Percentiles rank a stretch among this genome's conserved stretches.
Evolutionary conservation across 768 basidiomycete species (phyloP).

Genomic region (Auriculariales sp.): DNA sequence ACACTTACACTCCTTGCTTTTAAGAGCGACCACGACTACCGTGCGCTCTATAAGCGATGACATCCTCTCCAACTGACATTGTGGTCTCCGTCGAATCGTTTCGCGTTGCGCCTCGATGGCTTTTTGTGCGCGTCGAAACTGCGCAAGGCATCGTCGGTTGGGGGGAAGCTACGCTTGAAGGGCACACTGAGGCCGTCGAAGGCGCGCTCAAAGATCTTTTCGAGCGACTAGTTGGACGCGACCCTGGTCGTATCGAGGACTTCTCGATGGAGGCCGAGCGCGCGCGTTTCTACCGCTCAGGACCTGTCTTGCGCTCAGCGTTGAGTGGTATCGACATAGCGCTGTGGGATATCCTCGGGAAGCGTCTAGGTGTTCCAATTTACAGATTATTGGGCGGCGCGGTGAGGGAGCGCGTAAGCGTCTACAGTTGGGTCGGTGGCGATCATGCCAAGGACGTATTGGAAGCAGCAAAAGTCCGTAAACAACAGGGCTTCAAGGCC

Average conservation of each 20-base stretch:
- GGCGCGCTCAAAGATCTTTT: conserved; percentile 48
- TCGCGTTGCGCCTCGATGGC: conserved; percentile 57
- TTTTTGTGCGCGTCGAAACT: conserved; percentile 59
- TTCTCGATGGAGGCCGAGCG: conserved; percentile 56
- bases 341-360: conserved; percentile 70
- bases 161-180: conserved; percentile 63
- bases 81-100: conserved; percentile 20
- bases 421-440: conserved; percentile 45
- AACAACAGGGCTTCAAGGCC: conserved; percentile 48
- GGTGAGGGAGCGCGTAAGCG: conserved; percentile 42
- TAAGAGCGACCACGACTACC: no score
- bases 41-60: no score
- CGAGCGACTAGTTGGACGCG: conserved; percentile 42
- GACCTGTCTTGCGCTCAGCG: conserved; percentile 24
- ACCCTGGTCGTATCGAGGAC: conserved; percentile 54
- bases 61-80: no score
- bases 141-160: conserved; percentile 50
- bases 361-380: conserved; percentile 43
- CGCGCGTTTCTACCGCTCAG: conserved; percentile 40
- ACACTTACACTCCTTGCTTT: no score
- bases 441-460: conserved; percentile 33
- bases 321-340: conserved; percentile 54
- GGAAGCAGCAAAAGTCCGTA: conserved; percentile 35
- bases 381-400: conserved; percentile 59
- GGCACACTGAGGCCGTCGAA: conserved; percentile 59